Evolutionary conservation across 2,329 filamentous ascomycete genomes (phyloP).

Genomic region (Hypocreales sp.): DNA sequence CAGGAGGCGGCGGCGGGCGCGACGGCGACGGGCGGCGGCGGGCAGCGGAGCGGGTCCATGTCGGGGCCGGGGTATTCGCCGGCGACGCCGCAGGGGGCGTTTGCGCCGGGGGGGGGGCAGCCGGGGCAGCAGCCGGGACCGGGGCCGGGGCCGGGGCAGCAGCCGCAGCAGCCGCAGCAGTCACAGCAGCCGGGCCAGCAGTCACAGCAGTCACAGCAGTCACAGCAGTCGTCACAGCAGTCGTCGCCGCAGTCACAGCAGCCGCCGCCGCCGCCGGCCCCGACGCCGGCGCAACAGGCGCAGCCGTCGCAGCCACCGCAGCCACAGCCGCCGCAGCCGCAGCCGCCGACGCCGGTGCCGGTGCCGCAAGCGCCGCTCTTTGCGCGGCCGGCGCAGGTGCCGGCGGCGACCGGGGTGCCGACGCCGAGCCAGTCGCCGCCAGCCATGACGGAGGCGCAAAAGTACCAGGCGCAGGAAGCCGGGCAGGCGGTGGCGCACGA

Average conservation of each 20-base stretch:
- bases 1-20: constrained; percentile 7
- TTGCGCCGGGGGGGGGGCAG: constrained; percentile 7
- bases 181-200: not conserved
- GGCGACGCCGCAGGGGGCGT: constrained; percentile 23
- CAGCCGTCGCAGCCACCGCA: not conserved
- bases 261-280: constrained; percentile 19
- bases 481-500: constrained; percentile 44
- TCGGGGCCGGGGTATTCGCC: constrained; percentile 40
- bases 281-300: constrained; percentile 14
- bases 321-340: constrained; percentile 10
- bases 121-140: no score
- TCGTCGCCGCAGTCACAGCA: constrained; percentile 7
- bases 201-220: constrained; percentile 16
- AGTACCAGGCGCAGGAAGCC: constrained; percentile 26
- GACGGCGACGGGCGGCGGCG: constrained; percentile 3
- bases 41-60: constrained; percentile 29
- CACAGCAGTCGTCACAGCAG: not conserved
- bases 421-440: constrained; percentile 3
- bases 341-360: constrained; percentile 19
- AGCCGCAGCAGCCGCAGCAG: not conserved
- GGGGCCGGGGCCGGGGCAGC: no score
- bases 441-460: constrained; percentile 16
- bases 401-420: constrained; percentile 3
- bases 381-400: constrained; percentile 6
- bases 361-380: constrained; percentile 19